Conservation (phyloP, 2,329 filamentous ascomycete species). For the Xylogone sp. region DNA sequence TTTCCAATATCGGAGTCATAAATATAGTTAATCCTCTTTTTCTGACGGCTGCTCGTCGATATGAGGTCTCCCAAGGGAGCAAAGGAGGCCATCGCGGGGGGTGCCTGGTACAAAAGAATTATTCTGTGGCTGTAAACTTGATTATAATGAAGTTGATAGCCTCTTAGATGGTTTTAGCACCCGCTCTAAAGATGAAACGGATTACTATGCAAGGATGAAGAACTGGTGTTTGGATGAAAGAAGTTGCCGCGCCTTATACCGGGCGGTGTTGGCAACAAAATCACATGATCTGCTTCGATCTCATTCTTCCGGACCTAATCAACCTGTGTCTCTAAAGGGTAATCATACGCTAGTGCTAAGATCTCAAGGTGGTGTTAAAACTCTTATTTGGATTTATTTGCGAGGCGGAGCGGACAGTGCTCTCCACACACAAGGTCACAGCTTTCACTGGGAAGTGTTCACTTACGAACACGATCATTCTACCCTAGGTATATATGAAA, state of each 20-base stretch:
- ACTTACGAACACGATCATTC: too few relatives aligned
- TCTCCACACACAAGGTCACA: too few relatives aligned
- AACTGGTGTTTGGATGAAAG: background rate
- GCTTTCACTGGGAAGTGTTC: too few relatives aligned
- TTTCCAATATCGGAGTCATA: conserved; percentile 27
- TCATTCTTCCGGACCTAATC: background rate
- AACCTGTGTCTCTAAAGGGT: background rate
- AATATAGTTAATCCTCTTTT: background rate
- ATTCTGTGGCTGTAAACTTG: background rate
- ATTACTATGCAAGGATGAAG: background rate
- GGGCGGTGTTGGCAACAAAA: background rate
- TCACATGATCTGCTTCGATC: background rate
- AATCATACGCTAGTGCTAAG: background rate
- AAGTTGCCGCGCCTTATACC: background rate
- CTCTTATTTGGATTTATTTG: too few relatives aligned
- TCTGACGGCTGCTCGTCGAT: conserved; percentile 16
- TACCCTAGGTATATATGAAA: too few relatives aligned
- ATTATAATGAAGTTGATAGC: background rate
- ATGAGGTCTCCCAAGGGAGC: conserved; percentile 48
- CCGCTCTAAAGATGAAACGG: background rate
- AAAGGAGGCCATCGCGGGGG: conserved; percentile 31
- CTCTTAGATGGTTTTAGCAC: background rate
- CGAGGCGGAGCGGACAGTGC: too few relatives aligned
- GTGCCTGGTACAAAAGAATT: background rate
- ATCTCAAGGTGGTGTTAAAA: too few relatives aligned